Evolutionary conservation across 495 filamentous ascomycete genomes (phyloP).

Genomic region (Aspergillus affinis): DNA sequence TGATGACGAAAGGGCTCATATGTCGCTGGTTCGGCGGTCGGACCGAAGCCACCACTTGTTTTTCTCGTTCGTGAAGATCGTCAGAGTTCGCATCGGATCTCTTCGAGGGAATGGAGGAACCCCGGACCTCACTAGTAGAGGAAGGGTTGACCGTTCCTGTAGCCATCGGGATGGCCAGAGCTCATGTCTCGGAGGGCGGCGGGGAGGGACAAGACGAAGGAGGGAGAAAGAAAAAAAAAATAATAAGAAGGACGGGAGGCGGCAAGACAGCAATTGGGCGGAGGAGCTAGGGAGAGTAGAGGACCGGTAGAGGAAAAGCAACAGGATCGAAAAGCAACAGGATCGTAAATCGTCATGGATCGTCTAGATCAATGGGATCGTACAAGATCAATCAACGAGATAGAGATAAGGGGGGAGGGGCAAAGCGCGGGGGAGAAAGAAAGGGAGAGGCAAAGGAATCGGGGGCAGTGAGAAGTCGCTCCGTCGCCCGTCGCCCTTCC

Average conservation of each 20-base stretch:
- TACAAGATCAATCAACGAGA: neutral
- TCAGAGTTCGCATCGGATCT: conserved; percentile 37
- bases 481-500: neutral
- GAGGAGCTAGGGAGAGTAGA: neutral
- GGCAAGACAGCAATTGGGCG: neutral
- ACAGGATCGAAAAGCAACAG: neutral
- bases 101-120: conserved; percentile 22
- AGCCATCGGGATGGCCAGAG: conserved; percentile 41
- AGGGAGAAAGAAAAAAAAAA: neutral
- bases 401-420: conserved; percentile 1
- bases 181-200: conserved; percentile 35
- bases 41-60: conserved; percentile 42
- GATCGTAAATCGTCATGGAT: neutral
- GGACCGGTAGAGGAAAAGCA: neutral
- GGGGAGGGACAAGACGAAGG: conserved; percentile 16
- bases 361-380: neutral
- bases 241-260: neutral
- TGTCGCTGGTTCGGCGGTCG: conserved; percentile 47
- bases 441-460: neutral
- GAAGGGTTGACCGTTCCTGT: conserved; percentile 45
- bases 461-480: neutral
- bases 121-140: conserved; percentile 37
- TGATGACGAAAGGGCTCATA: conserved; percentile 53
- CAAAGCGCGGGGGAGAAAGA: neutral
- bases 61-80: conserved; percentile 50